These are phyloP conservation scores for Sporothrix globosa DNA, from an alignment of 2,329 filamentous ascomycete species.

Conservation along the genomic window DNA sequence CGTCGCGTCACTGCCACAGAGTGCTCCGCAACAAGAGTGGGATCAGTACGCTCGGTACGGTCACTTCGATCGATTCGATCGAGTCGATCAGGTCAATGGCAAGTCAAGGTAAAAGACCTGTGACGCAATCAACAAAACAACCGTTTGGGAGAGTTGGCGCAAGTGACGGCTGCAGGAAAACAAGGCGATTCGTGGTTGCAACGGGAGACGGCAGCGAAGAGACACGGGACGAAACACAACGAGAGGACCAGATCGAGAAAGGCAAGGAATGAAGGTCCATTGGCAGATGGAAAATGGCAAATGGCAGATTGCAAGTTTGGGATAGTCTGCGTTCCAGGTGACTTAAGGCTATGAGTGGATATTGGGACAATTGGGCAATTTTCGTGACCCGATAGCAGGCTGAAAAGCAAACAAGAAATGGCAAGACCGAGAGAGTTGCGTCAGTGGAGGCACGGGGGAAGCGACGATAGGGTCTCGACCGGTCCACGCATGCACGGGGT, in stretches of 20 bases:
- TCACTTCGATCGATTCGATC: too few relatives aligned
- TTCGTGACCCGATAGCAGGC: background rate
- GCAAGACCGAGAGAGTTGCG: conserved; percentile 7
- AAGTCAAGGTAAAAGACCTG: background rate
- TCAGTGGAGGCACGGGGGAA: conserved; percentile 21
- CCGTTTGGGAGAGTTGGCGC: background rate
- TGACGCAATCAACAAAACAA: conserved; percentile 22
- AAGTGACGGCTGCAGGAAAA: background rate
- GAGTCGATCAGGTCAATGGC: background rate
- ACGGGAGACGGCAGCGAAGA: conserved; percentile 1
- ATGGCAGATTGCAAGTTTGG: background rate
- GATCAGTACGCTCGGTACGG: too few relatives aligned
- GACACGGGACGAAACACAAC: background rate
- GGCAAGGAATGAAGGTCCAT: conserved; percentile 18
- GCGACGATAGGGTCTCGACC: conserved; percentile 22
- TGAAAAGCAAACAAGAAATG: background rate
- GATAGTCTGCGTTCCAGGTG: conserved; percentile 18
- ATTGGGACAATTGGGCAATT: background rate
- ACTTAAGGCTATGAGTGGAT: background rate
- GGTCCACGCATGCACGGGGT: conserved; percentile 11
- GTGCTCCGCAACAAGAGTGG: too few relatives aligned
- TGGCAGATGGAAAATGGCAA: background rate
- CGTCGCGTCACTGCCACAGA: background rate
- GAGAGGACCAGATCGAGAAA: too few relatives aligned
- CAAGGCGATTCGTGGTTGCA: background rate